These are phyloP conservation scores for Sporothrix variecibatus DNA, from an alignment of 2,329 filamentous ascomycete genomes.

Conservation along the genomic window DNA sequence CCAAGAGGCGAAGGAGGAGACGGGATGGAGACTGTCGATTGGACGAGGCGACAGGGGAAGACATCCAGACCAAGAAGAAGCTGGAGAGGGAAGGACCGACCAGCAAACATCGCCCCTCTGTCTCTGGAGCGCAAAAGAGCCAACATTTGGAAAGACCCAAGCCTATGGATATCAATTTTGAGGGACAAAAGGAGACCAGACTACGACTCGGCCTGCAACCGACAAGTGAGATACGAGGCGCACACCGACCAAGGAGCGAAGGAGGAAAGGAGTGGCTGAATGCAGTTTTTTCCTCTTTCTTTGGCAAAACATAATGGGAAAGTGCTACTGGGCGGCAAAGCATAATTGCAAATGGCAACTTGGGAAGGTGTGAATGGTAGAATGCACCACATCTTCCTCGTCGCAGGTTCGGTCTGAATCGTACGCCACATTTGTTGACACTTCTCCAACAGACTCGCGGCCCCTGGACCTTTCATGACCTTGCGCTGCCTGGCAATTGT, in stretches of 20 bases:
- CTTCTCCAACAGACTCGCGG: not conserved
- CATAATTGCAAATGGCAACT: not conserved
- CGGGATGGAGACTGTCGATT: slow-evolving; percentile 16
- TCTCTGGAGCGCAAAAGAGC: not conserved
- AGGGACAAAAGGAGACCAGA: not conserved
- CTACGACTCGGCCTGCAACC: not conserved
- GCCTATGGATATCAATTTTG: not conserved
- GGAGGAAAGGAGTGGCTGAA: slow-evolving; percentile 15
- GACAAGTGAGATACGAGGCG: not conserved
- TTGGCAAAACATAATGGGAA: not conserved
- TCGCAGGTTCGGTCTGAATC: not conserved
- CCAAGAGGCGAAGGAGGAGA: not conserved
- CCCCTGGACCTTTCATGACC: too few relatives aligned
- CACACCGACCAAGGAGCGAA: not conserved
- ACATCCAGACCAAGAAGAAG: not conserved
- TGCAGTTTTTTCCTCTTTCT: not conserved
- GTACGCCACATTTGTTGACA: not conserved
- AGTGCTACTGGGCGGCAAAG: not conserved
- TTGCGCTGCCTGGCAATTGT: not conserved
- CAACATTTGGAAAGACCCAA: not conserved
- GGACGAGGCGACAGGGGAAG: slow-evolving; percentile 15
- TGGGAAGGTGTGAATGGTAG: not conserved
- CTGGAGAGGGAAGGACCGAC: not conserved
- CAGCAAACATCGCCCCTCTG: slow-evolving; percentile 14
- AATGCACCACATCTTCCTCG: not conserved